Percentiles rank a stretch among this genome's conserved stretches.
phyloP scores from a whole-genome alignment of 2,329 filamentous ascomycete species.

The Cercospora sp. region DNA sequence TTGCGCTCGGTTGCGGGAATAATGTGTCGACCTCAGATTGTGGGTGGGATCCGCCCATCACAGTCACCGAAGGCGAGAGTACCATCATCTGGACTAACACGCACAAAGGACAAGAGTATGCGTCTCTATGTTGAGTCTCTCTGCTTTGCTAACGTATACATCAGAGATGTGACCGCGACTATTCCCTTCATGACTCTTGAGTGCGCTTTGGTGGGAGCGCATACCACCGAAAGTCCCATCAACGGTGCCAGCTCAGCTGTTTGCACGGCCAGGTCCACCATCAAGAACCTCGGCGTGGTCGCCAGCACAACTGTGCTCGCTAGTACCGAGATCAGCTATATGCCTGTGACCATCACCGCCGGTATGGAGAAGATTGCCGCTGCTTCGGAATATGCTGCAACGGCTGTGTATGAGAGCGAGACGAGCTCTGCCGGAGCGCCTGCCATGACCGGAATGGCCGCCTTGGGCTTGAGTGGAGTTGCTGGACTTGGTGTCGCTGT shows the following conservation, averaged over 20 bases:
- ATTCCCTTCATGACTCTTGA: slow-evolving; percentile 25
- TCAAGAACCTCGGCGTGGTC: slow-evolving; percentile 30
- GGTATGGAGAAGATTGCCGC: slow-evolving; percentile 28
- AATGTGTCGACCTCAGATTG: slow-evolving; percentile 26
- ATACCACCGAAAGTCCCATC: slow-evolving; percentile 22
- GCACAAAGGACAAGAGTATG: slow-evolving; percentile 21
- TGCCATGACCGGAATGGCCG: slow-evolving; percentile 14
- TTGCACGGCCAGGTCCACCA: slow-evolving; percentile 28
- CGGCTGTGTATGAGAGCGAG: slow-evolving; percentile 10
- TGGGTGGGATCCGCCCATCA: slow-evolving; percentile 31
- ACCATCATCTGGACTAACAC: slow-evolving; percentile 29
- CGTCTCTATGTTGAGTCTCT: not conserved
- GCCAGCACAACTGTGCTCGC: slow-evolving; percentile 35
- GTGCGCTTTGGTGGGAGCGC: slow-evolving; percentile 32
- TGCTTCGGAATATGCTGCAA: slow-evolving; percentile 19
- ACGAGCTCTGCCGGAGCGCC: slow-evolving; percentile 22
- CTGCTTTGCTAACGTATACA: not conserved
- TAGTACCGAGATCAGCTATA: slow-evolving; percentile 31
- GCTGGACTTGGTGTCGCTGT: slow-evolving; percentile 18
- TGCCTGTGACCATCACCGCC: slow-evolving; percentile 34
- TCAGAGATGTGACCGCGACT: slow-evolving; percentile 8
- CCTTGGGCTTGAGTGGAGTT: slow-evolving; percentile 13
- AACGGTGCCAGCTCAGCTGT: slow-evolving; percentile 28
- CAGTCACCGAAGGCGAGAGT: slow-evolving; percentile 35
- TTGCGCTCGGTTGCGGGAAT: slow-evolving; percentile 30